Conservation (phyloP, 306 rosid genomes). For the Mucuna pruriens region DNA sequence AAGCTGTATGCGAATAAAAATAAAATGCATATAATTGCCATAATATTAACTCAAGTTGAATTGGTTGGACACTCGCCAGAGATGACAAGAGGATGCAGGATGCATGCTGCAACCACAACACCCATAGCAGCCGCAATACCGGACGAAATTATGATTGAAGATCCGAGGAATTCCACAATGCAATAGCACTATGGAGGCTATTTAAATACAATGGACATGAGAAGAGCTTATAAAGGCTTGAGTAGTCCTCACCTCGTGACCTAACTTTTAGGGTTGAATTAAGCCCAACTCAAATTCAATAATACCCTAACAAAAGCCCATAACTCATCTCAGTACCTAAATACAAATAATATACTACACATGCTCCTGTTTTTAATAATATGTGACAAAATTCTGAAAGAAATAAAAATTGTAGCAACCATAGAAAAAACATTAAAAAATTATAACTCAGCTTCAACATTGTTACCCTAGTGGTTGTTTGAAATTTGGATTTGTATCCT, state of each 20-base stretch:
- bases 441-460: slow-evolving; percentile 29
- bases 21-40: not conserved
- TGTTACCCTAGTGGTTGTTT: slow-evolving; percentile 13
- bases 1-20: not conserved
- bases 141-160: not conserved
- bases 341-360: slow-evolving; percentile 23
- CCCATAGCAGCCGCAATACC: not conserved
- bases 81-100: not conserved
- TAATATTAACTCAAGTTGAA: not conserved
- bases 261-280: not conserved
- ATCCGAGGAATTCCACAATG: not conserved
- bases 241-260: not conserved
- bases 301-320: not conserved
- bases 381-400: slow-evolving; percentile 9
- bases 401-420: slow-evolving; percentile 16
- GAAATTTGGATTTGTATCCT: not conserved
- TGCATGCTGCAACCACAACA: not conserved
- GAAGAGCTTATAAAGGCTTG: not conserved
- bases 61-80: not conserved
- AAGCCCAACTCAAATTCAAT: not conserved
- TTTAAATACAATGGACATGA: not conserved
- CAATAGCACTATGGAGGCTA: not conserved
- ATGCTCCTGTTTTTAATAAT: not conserved
- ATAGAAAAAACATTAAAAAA: not conserved
- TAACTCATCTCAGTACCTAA: slow-evolving; percentile 16